phyloP scores from a whole-genome alignment of 2,329 filamentous ascomycete genomes.

The Emergomyces africanus region DNA sequence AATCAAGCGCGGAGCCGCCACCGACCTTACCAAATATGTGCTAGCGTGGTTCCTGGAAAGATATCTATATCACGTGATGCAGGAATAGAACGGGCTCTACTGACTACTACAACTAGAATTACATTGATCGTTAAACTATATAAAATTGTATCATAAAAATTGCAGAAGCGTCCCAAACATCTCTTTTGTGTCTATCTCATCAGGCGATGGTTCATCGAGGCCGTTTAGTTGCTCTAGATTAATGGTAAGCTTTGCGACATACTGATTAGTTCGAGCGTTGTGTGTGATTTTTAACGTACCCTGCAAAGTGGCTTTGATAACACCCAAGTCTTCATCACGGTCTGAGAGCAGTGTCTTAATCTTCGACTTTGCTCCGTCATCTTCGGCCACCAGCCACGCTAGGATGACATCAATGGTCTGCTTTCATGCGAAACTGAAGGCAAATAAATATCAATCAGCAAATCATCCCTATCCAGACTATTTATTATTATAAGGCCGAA shows the following conservation, averaged over 20 bases:
- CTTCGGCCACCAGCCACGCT: conserved; percentile 86
- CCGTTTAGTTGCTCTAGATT: conserved; percentile 47
- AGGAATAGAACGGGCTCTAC: too few relatives aligned
- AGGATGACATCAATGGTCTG: conserved; percentile 68
- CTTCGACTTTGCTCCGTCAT: conserved; percentile 56
- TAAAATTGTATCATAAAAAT: conserved; percentile 17
- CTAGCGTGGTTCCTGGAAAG: not conserved
- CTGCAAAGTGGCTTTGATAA: conserved; percentile 55
- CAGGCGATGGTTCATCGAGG: conserved; percentile 43
- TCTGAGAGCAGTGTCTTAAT: conserved; percentile 54
- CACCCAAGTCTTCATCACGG: conserved; percentile 50
- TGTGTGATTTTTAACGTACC: conserved; percentile 25
- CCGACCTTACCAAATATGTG: not conserved
- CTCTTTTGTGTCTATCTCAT: conserved; percentile 43
- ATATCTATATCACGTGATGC: conserved; percentile 1
- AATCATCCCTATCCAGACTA: not conserved
- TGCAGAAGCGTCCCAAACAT: conserved; percentile 50
- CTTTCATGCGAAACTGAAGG: conserved; percentile 54
- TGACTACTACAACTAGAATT: too few relatives aligned
- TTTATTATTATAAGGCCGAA: not conserved
- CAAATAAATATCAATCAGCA: conserved; percentile 10
- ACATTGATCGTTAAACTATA: not conserved
- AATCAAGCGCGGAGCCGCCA: not conserved
- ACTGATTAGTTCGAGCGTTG: not conserved
- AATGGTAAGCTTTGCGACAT: not conserved